A percentile compares a stretch with the other conserved stretches of the same genome.
phyloP scores from a whole-genome alignment of 768 basidiomycete species.

The Boletus eberwhitei region DNA sequence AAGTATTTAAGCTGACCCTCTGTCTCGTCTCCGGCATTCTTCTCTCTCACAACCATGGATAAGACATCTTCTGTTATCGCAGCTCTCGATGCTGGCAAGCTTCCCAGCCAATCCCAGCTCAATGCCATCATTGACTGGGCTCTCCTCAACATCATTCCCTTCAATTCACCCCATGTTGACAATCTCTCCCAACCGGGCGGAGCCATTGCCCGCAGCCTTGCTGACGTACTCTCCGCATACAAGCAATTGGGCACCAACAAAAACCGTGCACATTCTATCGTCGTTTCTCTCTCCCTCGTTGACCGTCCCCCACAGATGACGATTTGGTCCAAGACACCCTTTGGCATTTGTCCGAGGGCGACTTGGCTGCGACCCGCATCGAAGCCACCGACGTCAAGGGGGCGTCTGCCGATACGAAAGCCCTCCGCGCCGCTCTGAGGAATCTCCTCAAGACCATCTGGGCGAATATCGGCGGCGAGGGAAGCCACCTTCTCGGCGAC shows the following conservation, averaged over 20 bases:
- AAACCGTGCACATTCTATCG: constrained; percentile 42
- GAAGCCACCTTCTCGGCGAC: constrained; percentile 53
- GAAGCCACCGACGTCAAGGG: constrained; percentile 41
- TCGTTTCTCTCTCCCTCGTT: background rate
- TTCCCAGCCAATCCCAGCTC: constrained; percentile 60
- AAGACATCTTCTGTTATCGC: constrained; percentile 58
- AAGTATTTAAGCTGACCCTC: background rate
- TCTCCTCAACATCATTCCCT: constrained; percentile 44
- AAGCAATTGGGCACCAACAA: constrained; percentile 52
- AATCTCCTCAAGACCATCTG: constrained; percentile 52
- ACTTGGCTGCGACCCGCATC: constrained; percentile 40
- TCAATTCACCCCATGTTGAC: constrained; percentile 36
- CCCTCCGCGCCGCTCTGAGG: constrained; percentile 48
- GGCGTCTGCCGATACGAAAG: constrained; percentile 47
- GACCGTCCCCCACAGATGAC: constrained; percentile 43
- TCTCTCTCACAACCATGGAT: constrained; percentile 46
- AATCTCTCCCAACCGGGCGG: constrained; percentile 56
- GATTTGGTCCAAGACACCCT: constrained; percentile 62
- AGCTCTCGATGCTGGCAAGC: constrained; percentile 68
- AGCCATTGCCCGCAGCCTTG: constrained; percentile 47
- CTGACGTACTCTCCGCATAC: constrained; percentile 55
- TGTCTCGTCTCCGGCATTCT: background rate
- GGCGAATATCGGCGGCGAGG: constrained; percentile 51
- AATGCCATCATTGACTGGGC: constrained; percentile 53
- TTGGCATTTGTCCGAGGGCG: constrained; percentile 60